Conservation (phyloP, 257 asterid species). For the Solanum medicagineum region DNA sequence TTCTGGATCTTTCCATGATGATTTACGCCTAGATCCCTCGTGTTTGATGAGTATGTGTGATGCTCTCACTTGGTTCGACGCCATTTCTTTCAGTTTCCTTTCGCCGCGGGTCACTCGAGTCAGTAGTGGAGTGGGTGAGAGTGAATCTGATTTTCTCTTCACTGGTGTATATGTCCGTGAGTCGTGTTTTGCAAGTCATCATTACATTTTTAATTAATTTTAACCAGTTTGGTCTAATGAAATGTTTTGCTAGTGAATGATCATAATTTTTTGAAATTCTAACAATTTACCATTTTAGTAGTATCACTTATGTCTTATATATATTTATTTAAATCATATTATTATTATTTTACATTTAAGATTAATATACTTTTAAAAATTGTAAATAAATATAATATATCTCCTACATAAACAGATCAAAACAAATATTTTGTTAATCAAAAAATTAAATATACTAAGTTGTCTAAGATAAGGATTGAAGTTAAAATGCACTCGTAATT, state of each 20-base stretch:
- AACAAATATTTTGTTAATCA: not conserved
- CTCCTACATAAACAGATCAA: not conserved
- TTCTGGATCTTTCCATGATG: slow-evolving; percentile 98
- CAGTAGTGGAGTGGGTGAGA: not conserved
- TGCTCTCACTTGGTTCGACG: slow-evolving; percentile 66
- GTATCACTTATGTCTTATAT: no score
- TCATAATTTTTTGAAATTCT: not conserved
- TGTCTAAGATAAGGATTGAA: not conserved
- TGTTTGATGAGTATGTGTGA: slow-evolving; percentile 92
- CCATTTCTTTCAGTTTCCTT: not conserved
- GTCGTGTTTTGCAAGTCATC: not conserved
- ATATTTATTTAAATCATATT: no score
- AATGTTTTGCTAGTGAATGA: no score
- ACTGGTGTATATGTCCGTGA: not conserved
- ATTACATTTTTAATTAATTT: not conserved
- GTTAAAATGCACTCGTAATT: not conserved
- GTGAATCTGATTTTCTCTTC: not conserved
- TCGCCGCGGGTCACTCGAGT: not conserved
- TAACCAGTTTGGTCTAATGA: not conserved
- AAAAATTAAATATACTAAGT: not conserved
- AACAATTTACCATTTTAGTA: not conserved
- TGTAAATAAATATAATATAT: no score
- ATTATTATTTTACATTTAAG: no score
- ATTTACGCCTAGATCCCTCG: slow-evolving; percentile 84
- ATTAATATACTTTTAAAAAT: no score